Conservation (phyloP, 1,139 yeast species). For the Blastobotrys apis region DNA sequence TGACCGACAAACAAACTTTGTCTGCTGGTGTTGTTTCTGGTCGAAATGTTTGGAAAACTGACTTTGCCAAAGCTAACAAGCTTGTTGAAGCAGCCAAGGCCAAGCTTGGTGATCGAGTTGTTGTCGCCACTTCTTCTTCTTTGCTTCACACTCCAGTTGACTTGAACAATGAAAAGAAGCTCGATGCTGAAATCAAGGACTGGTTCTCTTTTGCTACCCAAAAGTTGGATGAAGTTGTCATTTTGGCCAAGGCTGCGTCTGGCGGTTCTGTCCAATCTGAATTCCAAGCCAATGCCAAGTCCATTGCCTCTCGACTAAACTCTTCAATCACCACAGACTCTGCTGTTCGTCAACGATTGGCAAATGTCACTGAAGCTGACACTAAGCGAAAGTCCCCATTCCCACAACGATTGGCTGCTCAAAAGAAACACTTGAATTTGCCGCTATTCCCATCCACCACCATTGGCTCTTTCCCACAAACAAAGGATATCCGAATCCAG, state of each 20-base stretch:
- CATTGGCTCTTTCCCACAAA: constrained; percentile 99
- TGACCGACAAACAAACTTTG: constrained; percentile 65
- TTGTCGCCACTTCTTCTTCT: constrained; percentile 94
- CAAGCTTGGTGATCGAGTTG: constrained; percentile 80
- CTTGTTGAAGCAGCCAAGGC: constrained; percentile 76
- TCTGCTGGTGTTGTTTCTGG: constrained; percentile 98
- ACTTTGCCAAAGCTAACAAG: constrained; percentile 79
- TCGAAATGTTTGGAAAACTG: constrained; percentile 99
- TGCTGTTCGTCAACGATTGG: constrained; percentile 83
- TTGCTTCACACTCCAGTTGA: constrained; percentile 98
- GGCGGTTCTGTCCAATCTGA: constrained; percentile 51
- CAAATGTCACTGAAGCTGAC: constrained; percentile 67
- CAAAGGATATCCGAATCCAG: constrained; percentile 97
- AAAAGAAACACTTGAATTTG: constrained; percentile 85
- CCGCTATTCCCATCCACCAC: constrained; percentile 99
- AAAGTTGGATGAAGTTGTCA: constrained; percentile 86
- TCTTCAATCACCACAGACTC: constrained; percentile 89
- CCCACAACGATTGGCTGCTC: constrained; percentile 81
- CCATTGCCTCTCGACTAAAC: constrained; percentile 79
- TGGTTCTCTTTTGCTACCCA: constrained; percentile 99
- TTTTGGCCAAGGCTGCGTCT: constrained; percentile 82
- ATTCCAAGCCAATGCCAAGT: constrained; percentile 80
- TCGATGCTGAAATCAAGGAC: constrained; percentile 86
- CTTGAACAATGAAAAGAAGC: constrained; percentile 83
- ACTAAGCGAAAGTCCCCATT: constrained; percentile 78